Evolutionary conservation across 371 early-diverging fungal species (phyloP).

Genomic region (Zopfochytrium polystomum): DNA sequence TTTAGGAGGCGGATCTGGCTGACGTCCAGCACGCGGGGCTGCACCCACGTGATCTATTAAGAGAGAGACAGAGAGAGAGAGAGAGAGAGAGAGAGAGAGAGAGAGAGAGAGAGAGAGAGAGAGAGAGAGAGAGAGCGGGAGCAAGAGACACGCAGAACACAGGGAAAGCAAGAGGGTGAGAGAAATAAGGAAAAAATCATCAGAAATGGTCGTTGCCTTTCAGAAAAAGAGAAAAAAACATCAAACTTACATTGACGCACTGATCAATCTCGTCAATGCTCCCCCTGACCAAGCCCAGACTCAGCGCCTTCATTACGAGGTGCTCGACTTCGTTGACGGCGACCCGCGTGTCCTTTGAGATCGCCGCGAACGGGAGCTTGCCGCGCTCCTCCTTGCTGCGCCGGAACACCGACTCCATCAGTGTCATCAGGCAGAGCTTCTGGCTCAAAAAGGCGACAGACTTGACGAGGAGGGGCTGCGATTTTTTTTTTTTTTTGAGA

Average conservation of each 20-base stretch:
- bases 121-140: too few species aligned
- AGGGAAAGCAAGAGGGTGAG: too few species aligned
- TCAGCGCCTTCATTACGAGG: slow-evolving; percentile 94
- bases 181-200: too few species aligned
- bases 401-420: slow-evolving; percentile 91
- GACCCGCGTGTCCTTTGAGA: slow-evolving; percentile 84
- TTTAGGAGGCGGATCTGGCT: slow-evolving; percentile 68
- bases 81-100: neutral
- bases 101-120: too few species aligned
- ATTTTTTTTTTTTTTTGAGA: slow-evolving; percentile 2
- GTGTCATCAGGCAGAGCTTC: slow-evolving; percentile 95
- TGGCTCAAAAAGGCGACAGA: slow-evolving; percentile 74
- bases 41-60: slow-evolving; percentile 84
- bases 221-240: neutral
- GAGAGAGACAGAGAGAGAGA: slow-evolving; percentile 1
- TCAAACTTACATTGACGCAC: slow-evolving; percentile 56
- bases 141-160: too few species aligned
- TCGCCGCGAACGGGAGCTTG: slow-evolving; percentile 73
- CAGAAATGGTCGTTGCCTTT: neutral
- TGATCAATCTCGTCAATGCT: slow-evolving; percentile 93
- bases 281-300: slow-evolving; percentile 87
- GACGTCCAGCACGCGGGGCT: slow-evolving; percentile 90
- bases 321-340: slow-evolving; percentile 91
- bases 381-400: slow-evolving; percentile 76
- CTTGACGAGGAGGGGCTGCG: slow-evolving; percentile 72